Percentiles rank a stretch among this genome's conserved stretches.
These are phyloP conservation scores for Betula pendula DNA, from an alignment of 306 rosid species.

Conservation along the genomic window DNA sequence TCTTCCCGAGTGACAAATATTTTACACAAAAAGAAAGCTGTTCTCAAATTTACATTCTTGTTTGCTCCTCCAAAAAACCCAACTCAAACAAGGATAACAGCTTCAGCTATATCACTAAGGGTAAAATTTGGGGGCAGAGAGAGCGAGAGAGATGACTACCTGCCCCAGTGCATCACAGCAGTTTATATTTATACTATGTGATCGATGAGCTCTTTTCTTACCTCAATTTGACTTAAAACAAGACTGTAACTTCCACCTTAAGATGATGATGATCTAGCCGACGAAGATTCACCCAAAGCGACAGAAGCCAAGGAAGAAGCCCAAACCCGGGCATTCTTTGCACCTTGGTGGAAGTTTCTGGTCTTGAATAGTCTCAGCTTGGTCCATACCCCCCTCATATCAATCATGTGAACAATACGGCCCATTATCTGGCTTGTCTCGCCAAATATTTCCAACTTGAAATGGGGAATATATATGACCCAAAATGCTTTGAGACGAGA, in stretches of 20 bases:
- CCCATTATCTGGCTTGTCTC: slow-evolving; percentile 70
- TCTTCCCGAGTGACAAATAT: slow-evolving; percentile 25
- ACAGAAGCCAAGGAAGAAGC: slow-evolving; percentile 76
- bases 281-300: slow-evolving; percentile 63
- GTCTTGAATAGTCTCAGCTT: slow-evolving; percentile 67
- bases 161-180: slow-evolving; percentile 34
- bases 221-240: slow-evolving; percentile 34
- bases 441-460: slow-evolving; percentile 67
- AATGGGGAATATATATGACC: slow-evolving; percentile 49
- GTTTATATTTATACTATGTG: slow-evolving; percentile 25
- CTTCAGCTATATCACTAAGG: slow-evolving; percentile 28
- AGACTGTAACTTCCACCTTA: slow-evolving; percentile 30
- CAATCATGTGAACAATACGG: slow-evolving; percentile 49
- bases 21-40: slow-evolving; percentile 41
- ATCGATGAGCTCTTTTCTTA: slow-evolving; percentile 33
- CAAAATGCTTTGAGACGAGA: slow-evolving; percentile 47
- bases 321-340: slow-evolving; percentile 69
- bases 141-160: slow-evolving; percentile 15
- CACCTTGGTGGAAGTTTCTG: slow-evolving; percentile 65
- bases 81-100: slow-evolving; percentile 35
- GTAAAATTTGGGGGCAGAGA: slow-evolving; percentile 5
- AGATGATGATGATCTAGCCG: slow-evolving; percentile 33
- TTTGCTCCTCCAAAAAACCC: slow-evolving; percentile 41
- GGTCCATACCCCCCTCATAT: slow-evolving; percentile 66
- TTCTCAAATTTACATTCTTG: slow-evolving; percentile 52